Percentiles rank a stretch among this genome's conserved stretches.
These are phyloP conservation scores for Russula sp. DNA, from an alignment of 768 basidiomycete genomes.

Conservation along the genomic window DNA sequence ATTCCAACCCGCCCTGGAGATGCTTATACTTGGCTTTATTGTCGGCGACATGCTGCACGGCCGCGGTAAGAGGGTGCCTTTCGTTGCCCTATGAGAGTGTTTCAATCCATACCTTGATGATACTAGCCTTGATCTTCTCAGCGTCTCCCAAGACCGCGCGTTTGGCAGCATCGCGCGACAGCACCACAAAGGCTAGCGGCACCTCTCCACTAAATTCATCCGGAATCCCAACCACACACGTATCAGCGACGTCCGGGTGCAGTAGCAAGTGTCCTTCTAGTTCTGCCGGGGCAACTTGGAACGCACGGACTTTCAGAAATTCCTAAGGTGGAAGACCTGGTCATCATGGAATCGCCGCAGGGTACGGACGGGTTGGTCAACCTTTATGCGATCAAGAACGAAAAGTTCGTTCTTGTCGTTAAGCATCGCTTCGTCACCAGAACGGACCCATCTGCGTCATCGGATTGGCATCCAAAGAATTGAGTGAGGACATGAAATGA, in stretches of 20 bases:
- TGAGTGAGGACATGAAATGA: not conserved
- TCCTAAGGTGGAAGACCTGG: not conserved
- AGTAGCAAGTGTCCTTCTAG: slow-evolving; percentile 32
- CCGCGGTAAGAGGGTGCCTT: not conserved
- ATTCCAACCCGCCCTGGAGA: slow-evolving; percentile 33
- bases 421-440: slow-evolving; percentile 56
- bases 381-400: slow-evolving; percentile 60
- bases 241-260: slow-evolving; percentile 39
- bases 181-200: slow-evolving; percentile 63
- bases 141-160: slow-evolving; percentile 31
- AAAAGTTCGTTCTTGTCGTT: slow-evolving; percentile 46
- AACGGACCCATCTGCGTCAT: slow-evolving; percentile 49
- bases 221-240: slow-evolving; percentile 44
- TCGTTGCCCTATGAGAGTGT: not conserved
- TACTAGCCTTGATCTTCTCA: slow-evolving; percentile 35
- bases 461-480: not conserved
- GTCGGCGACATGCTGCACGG: slow-evolving; percentile 28
- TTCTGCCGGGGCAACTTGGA: slow-evolving; percentile 31
- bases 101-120: slow-evolving; percentile 45
- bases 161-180: slow-evolving; percentile 30
- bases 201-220: slow-evolving; percentile 75
- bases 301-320: not conserved
- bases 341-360: not conserved
- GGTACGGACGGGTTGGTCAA: not conserved
- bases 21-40: slow-evolving; percentile 32